These are phyloP conservation scores for Lathyrus oleraceus DNA, from an alignment of 306 rosid genomes.

Conservation along the genomic window DNA sequence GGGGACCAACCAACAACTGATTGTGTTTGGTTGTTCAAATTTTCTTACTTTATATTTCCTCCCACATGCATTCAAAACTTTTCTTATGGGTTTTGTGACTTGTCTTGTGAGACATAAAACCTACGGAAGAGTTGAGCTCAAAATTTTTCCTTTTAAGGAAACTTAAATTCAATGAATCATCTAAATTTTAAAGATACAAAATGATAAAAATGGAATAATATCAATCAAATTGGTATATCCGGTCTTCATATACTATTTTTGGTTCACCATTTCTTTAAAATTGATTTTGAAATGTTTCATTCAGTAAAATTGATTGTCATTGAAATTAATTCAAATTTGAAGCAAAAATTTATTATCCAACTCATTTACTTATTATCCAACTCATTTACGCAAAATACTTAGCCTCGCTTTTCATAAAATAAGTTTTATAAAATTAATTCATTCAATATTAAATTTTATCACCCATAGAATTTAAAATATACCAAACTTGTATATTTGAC, in stretches of 20 bases:
- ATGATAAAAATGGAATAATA: neutral
- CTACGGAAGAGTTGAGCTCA: neutral
- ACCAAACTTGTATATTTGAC: neutral
- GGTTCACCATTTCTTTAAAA: too few relatives aligned
- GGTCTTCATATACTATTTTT: too few relatives aligned
- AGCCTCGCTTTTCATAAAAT: too few relatives aligned
- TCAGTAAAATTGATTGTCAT: too few relatives aligned
- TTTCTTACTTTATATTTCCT: neutral
- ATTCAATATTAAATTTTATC: too few relatives aligned
- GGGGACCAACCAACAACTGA: constrained; percentile 29
- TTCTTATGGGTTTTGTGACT: neutral
- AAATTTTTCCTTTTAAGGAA: neutral
- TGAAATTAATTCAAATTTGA: too few relatives aligned
- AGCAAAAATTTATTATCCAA: too few relatives aligned
- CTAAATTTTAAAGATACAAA: neutral
- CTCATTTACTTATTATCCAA: too few relatives aligned
- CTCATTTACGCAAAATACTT: too few relatives aligned
- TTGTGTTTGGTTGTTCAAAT: neutral
- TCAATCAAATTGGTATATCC: neutral
- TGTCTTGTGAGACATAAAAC: neutral
- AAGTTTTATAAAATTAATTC: too few relatives aligned
- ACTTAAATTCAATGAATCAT: neutral
- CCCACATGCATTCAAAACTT: neutral
- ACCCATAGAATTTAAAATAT: too few relatives aligned
- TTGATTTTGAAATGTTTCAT: too few relatives aligned